These are phyloP conservation scores for Lichtheimia ramosa DNA, from an alignment of 371 early-diverging fungal species.

Conservation along the genomic window DNA sequence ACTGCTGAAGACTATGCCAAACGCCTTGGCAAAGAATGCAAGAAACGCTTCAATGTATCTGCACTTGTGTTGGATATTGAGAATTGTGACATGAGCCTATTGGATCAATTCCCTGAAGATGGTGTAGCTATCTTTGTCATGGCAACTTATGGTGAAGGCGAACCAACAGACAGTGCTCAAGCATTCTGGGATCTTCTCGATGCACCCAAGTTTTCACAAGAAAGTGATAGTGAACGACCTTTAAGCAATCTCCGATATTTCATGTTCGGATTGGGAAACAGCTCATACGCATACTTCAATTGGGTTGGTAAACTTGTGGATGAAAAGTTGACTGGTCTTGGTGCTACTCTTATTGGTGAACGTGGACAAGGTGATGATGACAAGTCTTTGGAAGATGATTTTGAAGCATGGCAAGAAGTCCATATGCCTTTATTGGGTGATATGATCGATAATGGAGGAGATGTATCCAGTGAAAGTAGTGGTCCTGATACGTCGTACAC, in stretches of 20 bases:
- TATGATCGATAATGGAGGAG: not conserved
- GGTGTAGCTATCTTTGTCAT: slow-evolving; percentile 73
- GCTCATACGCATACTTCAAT: slow-evolving; percentile 92
- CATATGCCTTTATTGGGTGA: slow-evolving; percentile 63
- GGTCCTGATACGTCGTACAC: slow-evolving; percentile 6
- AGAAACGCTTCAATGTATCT: slow-evolving; percentile 64
- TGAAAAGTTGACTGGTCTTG: slow-evolving; percentile 60
- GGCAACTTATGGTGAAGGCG: slow-evolving; percentile 87
- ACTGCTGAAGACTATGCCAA: slow-evolving; percentile 92
- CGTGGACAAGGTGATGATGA: slow-evolving; percentile 95
- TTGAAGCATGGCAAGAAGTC: slow-evolving; percentile 84
- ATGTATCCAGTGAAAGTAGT: not conserved
- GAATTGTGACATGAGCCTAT: slow-evolving; percentile 75
- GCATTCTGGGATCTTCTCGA: slow-evolving; percentile 77
- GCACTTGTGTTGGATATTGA: slow-evolving; percentile 80
- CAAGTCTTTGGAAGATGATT: slow-evolving; percentile 89
- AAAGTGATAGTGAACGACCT: slow-evolving; percentile 46
- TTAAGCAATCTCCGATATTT: slow-evolving; percentile 68
- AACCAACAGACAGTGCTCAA: slow-evolving; percentile 85
- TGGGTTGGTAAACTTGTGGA: slow-evolving; percentile 70
- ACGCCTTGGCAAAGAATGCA: slow-evolving; percentile 78
- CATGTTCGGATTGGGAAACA: slow-evolving; percentile 93
- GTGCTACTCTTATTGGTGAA: slow-evolving; percentile 74
- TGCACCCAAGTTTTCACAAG: slow-evolving; percentile 61
- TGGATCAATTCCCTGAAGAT: slow-evolving; percentile 60